A percentile compares a stretch with the other conserved stretches of the same genome.
Evolutionary conservation across 352 stramenopile species (phyloP).

Genomic region (Globisporangium rhizosaccharum): DNA sequence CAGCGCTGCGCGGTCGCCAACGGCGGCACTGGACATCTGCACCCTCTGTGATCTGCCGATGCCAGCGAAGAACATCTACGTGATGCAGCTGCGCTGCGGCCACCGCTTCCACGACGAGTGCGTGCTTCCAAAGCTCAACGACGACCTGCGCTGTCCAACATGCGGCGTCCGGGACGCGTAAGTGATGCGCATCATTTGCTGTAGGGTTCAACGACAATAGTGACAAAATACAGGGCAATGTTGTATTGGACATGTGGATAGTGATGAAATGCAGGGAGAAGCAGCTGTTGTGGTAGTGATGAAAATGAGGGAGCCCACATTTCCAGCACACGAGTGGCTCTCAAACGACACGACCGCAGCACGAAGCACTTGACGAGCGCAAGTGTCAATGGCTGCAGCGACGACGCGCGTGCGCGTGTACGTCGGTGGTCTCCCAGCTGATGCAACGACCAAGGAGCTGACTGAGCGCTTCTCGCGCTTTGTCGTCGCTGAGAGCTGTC

Average conservation of each 20-base stretch:
- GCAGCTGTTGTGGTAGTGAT: neutral
- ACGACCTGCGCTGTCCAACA: slow-evolving; percentile 42
- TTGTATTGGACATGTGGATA: neutral
- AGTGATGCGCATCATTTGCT: too few species aligned
- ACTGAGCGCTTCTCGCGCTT: slow-evolving; percentile 59
- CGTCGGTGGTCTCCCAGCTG: slow-evolving; percentile 47
- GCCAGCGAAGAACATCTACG: slow-evolving; percentile 20
- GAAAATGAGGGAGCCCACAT: neutral
- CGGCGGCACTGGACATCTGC: slow-evolving; percentile 7
- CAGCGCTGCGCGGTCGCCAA: neutral
- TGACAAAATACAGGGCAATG: too few species aligned
- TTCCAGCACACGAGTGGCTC: too few species aligned
- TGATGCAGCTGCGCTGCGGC: slow-evolving; percentile 44
- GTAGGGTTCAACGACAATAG: too few species aligned
- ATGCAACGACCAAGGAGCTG: slow-evolving; percentile 45
- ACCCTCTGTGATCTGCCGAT: slow-evolving; percentile 20
- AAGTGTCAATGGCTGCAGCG: slow-evolving; percentile 3
- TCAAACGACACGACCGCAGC: neutral
- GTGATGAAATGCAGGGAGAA: neutral
- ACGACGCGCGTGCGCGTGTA: slow-evolving; percentile 46
- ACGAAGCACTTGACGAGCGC: too few species aligned
- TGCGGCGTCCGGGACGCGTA: slow-evolving; percentile 20
- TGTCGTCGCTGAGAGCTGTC: slow-evolving; percentile 23
- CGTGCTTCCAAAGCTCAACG: slow-evolving; percentile 53
- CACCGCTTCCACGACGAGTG: slow-evolving; percentile 73